phyloP scores from a whole-genome alignment of 371 early-diverging fungal genomes.

The Massospora cicadina region DNA sequence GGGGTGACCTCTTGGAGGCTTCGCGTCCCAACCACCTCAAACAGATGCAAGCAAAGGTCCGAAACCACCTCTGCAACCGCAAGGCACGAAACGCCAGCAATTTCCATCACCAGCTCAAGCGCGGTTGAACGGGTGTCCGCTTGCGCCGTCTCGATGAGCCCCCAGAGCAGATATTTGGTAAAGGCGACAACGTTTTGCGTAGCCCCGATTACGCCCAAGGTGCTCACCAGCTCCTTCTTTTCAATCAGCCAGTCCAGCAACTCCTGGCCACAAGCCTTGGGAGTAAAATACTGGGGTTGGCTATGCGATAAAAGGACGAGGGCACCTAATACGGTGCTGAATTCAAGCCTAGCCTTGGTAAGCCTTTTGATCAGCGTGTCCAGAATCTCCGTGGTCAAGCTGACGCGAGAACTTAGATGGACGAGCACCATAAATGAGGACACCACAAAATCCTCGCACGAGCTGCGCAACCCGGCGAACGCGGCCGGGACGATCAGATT shows the following conservation, averaged over 20 bases:
- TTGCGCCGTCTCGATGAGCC: background rate
- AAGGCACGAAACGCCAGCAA: background rate
- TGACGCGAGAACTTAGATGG: background rate
- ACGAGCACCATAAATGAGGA: background rate
- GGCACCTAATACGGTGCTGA: background rate
- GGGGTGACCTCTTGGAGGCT: background rate
- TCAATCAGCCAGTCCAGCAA: background rate
- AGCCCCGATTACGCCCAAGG: background rate
- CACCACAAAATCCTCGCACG: background rate
- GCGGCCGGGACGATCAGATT: background rate
- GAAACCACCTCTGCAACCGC: background rate
- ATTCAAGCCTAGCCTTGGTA: background rate
- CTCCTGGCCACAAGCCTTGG: background rate
- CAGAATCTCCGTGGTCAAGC: background rate
- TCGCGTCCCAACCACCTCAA: background rate
- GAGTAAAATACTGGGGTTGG: background rate
- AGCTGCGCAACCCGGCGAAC: background rate
- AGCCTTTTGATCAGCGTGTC: background rate
- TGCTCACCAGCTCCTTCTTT: background rate
- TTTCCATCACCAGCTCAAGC: background rate
- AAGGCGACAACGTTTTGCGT: background rate
- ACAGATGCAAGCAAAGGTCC: background rate
- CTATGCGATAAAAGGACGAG: background rate
- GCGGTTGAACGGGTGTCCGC: background rate
- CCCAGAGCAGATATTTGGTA: background rate